Evolutionary conservation across 192 early-diverging fungal species (phyloP), one percentile per base, ranked within the genome.

Genomic region (Rhizoclosmatium sp.): DNA sequence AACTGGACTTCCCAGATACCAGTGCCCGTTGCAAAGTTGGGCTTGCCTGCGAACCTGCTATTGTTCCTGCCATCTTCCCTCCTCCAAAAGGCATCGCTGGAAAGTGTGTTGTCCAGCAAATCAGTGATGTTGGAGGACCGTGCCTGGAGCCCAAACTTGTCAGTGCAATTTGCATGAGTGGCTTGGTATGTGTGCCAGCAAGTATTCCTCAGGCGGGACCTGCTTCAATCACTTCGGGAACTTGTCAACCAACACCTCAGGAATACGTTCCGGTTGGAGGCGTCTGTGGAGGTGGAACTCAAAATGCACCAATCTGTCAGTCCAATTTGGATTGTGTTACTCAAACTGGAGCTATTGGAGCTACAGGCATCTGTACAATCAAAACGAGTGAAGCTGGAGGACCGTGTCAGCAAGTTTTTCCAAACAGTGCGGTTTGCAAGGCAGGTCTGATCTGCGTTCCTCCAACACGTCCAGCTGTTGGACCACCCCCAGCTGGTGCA

Each of bases 391-490:
- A 56, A 14, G 54, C 19, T 9, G 54, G 54, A 56, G 54, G 54
- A 56, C 0, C 0, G 1, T 56, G 54, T n/a, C 19, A 62, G 19
- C 60, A 62, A 40, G 4, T 0, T 0, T 23, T 21, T 62, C 23
- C 60, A 62, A 56, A 56, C 54, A 56, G 54, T 56, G 60, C 60
- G 21, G 60, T 62, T 23, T 62, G 60, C 23, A 23, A 9, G 23
- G 5, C 21, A 19, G 60, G 60, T 7, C 60, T 62, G 4, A 40
- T 23, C 21, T 62, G 60, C 23, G 60, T 62, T 62, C 51, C 51
- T 54, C 31, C 31, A 31, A 31, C 31, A 31, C 31, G 31, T 31
- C 31, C 31, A 31, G 31, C 31, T 31, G 31, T 31, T 31, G 31
- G 31, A 31, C 31, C 31, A 31, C 0, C 31, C 31, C 31, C 31